Base-by-base conservation (phyloP, 768 basidiomycete species). In the Termitomyces sp. region DNA sequence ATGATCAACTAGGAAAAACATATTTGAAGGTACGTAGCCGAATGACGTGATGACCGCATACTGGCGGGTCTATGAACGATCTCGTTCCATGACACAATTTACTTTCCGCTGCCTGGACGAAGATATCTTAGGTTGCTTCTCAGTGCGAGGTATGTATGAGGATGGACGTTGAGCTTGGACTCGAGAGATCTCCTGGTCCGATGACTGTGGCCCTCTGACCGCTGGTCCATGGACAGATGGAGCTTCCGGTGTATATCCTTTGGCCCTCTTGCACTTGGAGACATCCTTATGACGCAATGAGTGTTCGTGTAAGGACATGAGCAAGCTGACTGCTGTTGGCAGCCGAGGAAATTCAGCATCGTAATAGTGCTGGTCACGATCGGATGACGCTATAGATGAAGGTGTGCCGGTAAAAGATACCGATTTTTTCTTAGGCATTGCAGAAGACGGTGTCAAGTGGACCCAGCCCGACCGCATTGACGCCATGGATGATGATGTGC, bases 171-270 rank as follows among this genome's bases (percentile, higher is more conserved):
- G 9, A 28, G 17, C 14, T 12, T 6, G 48, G 6, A 51, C 34
- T 39, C 49, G 48, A 37, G 53, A 35, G 30, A 59, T 55, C 48
- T 55, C 42, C 25, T 41, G 16, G 9, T 44, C 47, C 25, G 58
- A 59, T 32, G 52, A 45, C 9, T 45, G 32, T 10, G 47, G 34
- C 28, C 48, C 40, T 16, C 7, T 54, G 16, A 58, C 35, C 17
- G 28, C 52, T 3, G 45, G 16, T 39, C 9, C 21, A 51, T 39
- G 6, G 3, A 28, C 23, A 39, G 8, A 17, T 4, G 6, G 23
- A 8, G n/a, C 10, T 50, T 39, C 11, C 3, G 2, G 9, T 3
- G 17, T 50, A 17, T 35, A 17, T 12, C 5, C 19, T 25, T 28
- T 14, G 10, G 17, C 21, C 23, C 4, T 3, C 21, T 49, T 17